These are phyloP conservation scores for Gliomastix tumulicola DNA, from an alignment of 2,329 filamentous ascomycete species.

Conservation along the genomic window DNA sequence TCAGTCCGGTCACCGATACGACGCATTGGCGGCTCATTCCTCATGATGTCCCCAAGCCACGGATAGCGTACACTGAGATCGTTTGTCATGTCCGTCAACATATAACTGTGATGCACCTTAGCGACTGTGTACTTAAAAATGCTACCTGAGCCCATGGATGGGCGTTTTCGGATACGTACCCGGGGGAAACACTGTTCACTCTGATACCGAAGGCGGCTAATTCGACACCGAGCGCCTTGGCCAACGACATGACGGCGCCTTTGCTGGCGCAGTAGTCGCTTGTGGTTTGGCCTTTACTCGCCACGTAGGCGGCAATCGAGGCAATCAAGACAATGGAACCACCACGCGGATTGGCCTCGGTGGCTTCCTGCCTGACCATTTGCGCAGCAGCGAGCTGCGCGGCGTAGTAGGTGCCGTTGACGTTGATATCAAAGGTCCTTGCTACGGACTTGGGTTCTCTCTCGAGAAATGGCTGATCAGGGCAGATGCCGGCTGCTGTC, in stretches of 20 bases:
- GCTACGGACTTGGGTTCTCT: constrained; percentile 13
- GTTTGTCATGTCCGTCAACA: constrained; percentile 23
- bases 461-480: constrained; percentile 17
- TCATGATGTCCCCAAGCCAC: constrained; percentile 22
- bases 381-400: constrained; percentile 23
- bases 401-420: constrained; percentile 23
- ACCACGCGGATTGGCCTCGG: constrained; percentile 11
- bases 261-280: constrained; percentile 38
- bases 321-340: constrained; percentile 23
- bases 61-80: constrained; percentile 16
- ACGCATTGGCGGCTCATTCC: constrained; percentile 28
- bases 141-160: background rate
- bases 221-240: constrained; percentile 26
- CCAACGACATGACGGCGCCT: constrained; percentile 35
- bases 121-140: background rate
- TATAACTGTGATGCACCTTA: constrained; percentile 14
- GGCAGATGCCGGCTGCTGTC: constrained; percentile 17
- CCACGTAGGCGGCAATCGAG: constrained; percentile 20
- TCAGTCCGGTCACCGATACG: constrained; percentile 28
- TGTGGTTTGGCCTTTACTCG: constrained; percentile 18
- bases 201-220: constrained; percentile 19
- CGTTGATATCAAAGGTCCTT: constrained; percentile 17
- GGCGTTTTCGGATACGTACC: constrained; percentile 11
- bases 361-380: constrained; percentile 21
- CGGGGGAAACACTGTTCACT: constrained; percentile 25